Base-by-base conservation (phyloP, 495 filamentous ascomycete genomes). In the Tricharina praecox region DNA sequence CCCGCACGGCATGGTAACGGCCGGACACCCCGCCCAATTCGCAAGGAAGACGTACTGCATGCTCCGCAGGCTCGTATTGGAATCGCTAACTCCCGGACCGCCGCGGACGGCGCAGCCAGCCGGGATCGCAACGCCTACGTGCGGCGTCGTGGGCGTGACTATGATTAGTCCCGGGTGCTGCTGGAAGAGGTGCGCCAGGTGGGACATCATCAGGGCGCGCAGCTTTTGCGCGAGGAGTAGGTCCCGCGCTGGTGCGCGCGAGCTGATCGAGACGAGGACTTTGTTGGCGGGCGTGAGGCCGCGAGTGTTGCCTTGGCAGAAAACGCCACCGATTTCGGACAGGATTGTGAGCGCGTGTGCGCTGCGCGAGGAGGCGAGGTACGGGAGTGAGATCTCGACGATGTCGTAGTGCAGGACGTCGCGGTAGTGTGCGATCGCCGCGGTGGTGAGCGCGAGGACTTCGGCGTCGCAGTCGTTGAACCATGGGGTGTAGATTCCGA, bases 1-100 rank as follows among this genome's bases (percentile, higher is more conserved):
- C 0, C 85, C 88, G 1, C 78, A 80, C 0, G 88, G 88, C 36
- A 77, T 71, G 36, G 56, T 78, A n/a, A 93, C 76, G 7, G 81
- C 74, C 0, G 88, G 88, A 51, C 77, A 79, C 0, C 88, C 88
- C 0, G 65, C 73, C 50, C 82, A 79, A 56, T 96, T 96, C 4
- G 88, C 84, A 37, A 88, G 60, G 76, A 81, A 94, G 23, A 78
- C 80, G 64, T 85, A 96, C 64, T 78, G 77, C 85, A 94, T 94
- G 58, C 74, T 86, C 20, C 76, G 66, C 3, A 93, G 66, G 10
- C 74, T 77, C 50, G 59, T 65, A 56, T 85, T 84, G 0, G 72
- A 79, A 62, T 96, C 79, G 13, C 69, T 77, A 45, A 85, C 65
- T 1, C 88, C 88, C 34, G 76, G 70, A 25, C 64, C 62, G 20